Evolutionary conservation across 768 basidiomycete species (phyloP), one percentile per base, ranked within the genome.

Genomic region (Hygrophorus pudorinus): DNA sequence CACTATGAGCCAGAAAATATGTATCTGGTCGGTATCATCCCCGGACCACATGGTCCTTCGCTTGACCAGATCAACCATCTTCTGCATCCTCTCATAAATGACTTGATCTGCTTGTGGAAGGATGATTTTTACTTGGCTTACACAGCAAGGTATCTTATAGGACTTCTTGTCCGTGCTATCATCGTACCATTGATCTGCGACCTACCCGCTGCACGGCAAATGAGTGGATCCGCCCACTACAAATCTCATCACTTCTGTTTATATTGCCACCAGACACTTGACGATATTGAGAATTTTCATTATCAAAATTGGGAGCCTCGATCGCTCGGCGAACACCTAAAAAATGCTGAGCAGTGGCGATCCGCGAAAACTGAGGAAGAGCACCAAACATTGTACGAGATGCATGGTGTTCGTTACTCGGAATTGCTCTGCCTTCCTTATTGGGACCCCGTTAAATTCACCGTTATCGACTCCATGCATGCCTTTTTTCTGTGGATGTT

Each of bases 171-270:
- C 2, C 30, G 46, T 3, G 57, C 54, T 20, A 58, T 58, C 0
- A 29, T 71, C 1, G 48, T 62, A 0, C 45, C 51, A 2, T 40
- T 61, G 0, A 47, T 65, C 1, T 67, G 64, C 35, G 67, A 72
- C 41, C 56, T 69, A 13, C 65, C 58, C 1, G 66, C 59, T 1
- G 58, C 62, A 0, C 30, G 53, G 3, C 56, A 65, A 34, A 11
- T 57, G 4, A 30, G 21, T 9, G 58, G 56, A 4, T 57, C 56
- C 45, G 46, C 54, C 46, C 17, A 45, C 38, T 14, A 37, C 43
- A 21, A 49, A 29, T 38, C 44, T 49, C 16, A 50, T 30, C 48
- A 52, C 45, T 46, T 56, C 51, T 57, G 54, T 40, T 16, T 42
- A 28, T 30, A 50, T 36, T 53, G 49, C 36, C 21, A 41, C n/a